These are phyloP conservation scores for Nicotiana tabacum DNA, from an alignment of 257 asterid species.

Conservation along the genomic window DNA sequence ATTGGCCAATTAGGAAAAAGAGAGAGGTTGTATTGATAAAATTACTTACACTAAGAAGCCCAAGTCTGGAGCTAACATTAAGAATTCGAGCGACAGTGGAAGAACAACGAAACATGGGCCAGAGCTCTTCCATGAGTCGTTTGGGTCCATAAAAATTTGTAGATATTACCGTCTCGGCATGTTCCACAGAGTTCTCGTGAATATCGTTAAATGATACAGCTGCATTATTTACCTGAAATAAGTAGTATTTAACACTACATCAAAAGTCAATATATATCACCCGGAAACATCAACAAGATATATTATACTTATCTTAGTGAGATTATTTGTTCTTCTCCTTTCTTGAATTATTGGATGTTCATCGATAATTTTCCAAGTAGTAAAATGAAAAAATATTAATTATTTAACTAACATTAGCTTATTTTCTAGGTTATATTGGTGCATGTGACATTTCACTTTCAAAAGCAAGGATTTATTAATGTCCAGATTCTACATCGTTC, in stretches of 20 bases:
- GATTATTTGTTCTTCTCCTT: neutral
- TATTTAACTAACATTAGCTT: no score
- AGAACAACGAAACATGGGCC: slow-evolving; percentile 52
- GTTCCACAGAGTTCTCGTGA: slow-evolving; percentile 49
- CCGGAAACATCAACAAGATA: neutral
- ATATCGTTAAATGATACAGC: slow-evolving; percentile 61
- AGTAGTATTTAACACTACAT: neutral
- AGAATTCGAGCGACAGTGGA: slow-evolving; percentile 40
- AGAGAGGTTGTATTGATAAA: neutral
- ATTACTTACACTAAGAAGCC: slow-evolving; percentile 49
- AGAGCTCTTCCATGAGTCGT: slow-evolving; percentile 45
- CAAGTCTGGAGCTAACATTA: slow-evolving; percentile 80
- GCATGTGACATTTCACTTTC: no score
- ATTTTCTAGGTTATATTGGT: no score
- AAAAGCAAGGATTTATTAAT: no score
- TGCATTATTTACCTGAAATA: slow-evolving; percentile 59
- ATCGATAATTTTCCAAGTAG: no score
- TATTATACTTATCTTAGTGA: neutral
- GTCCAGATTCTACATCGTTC: no score
- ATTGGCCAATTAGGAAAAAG: no score
- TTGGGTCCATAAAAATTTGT: slow-evolving; percentile 70
- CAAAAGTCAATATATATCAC: neutral
- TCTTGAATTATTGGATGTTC: neutral
- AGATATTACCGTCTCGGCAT: slow-evolving; percentile 52
- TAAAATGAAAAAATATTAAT: no score